These are phyloP conservation scores for Pichia sporocuriosa DNA, from an alignment of 805 yeast genomes.

Conservation along the genomic window DNA sequence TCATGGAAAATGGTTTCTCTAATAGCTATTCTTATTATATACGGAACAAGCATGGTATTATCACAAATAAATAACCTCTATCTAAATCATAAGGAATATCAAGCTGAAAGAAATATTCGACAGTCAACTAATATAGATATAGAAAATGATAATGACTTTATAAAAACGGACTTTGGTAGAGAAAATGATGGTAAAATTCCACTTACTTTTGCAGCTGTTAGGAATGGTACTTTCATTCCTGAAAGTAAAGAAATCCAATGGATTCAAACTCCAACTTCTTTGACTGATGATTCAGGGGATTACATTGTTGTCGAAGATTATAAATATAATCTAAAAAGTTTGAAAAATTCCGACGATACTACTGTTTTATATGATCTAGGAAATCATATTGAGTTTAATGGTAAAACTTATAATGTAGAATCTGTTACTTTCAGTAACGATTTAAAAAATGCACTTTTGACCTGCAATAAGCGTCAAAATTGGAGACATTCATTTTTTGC, in stretches of 20 bases:
- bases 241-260: constrained; percentile 55
- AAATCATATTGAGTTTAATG: constrained; percentile 36
- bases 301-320: constrained; percentile 45
- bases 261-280: constrained; percentile 49
- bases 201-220: constrained; percentile 36
- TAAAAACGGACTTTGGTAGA: not conserved
- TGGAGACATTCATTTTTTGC: constrained; percentile 73
- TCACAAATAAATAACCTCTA: constrained; percentile 11
- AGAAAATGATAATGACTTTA: not conserved
- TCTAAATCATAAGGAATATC: not conserved
- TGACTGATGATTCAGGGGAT: constrained; percentile 55
- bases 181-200: constrained; percentile 17
- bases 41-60: constrained; percentile 12
- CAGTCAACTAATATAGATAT: not conserved
- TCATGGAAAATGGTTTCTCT: constrained; percentile 9
- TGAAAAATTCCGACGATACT: constrained; percentile 36
- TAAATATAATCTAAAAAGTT: constrained; percentile 49
- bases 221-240: constrained; percentile 55
- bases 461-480: constrained; percentile 54
- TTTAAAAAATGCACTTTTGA: constrained; percentile 48
- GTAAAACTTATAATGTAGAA: constrained; percentile 40
- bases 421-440: constrained; percentile 61
- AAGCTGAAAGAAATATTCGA: not conserved
- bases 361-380: constrained; percentile 42
- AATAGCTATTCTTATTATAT: constrained; percentile 6